Conservation (phyloP, 495 filamentous ascomycete genomes). For the Bombardia bombarda region DNA sequence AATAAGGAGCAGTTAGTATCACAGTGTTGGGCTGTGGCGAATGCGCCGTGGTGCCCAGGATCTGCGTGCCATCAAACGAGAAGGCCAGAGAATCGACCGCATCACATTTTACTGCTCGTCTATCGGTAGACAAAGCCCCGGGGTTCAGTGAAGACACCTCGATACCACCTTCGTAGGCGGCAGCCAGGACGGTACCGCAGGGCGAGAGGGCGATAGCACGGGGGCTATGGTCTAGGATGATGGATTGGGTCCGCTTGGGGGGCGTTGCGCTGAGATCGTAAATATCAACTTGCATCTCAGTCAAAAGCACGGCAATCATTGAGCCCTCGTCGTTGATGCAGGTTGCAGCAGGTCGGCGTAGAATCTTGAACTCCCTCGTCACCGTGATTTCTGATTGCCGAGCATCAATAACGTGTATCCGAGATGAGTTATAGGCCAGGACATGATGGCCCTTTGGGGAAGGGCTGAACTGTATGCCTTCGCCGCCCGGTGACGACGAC, state of each 20-base stretch:
- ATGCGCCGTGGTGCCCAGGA: conserved; percentile 71
- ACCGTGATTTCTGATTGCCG: conserved; percentile 49
- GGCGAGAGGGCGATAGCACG: conserved; percentile 74
- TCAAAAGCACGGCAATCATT: conserved; percentile 70
- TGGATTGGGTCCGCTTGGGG: conserved; percentile 57
- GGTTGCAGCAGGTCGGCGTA: conserved; percentile 65
- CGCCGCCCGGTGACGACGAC: conserved; percentile 72
- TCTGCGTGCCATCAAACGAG: conserved; percentile 73
- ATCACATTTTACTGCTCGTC: conserved; percentile 75
- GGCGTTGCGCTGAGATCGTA: conserved; percentile 59
- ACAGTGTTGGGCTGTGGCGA: conserved; percentile 60
- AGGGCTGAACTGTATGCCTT: conserved; percentile 76
- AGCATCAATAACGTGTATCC: conserved; percentile 72
- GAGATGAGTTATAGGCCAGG: conserved; percentile 77
- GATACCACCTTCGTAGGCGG: conserved; percentile 80
- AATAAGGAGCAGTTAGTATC: conserved; percentile 74
- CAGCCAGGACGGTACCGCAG: conserved; percentile 70
- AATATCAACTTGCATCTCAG: conserved; percentile 72
- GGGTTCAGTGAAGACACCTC: conserved; percentile 72
- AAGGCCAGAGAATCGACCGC: conserved; percentile 72
- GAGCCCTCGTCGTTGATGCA: conserved; percentile 74
- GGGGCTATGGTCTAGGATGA: conserved; percentile 68
- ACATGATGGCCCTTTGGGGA: conserved; percentile 66
- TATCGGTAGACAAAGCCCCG: conserved; percentile 53
- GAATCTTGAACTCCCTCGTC: conserved; percentile 70